Percentiles rank a stretch among this genome's conserved stretches.
Conservation (phyloP, 768 basidiomycete species). For the Termitomyces sp. region DNA sequence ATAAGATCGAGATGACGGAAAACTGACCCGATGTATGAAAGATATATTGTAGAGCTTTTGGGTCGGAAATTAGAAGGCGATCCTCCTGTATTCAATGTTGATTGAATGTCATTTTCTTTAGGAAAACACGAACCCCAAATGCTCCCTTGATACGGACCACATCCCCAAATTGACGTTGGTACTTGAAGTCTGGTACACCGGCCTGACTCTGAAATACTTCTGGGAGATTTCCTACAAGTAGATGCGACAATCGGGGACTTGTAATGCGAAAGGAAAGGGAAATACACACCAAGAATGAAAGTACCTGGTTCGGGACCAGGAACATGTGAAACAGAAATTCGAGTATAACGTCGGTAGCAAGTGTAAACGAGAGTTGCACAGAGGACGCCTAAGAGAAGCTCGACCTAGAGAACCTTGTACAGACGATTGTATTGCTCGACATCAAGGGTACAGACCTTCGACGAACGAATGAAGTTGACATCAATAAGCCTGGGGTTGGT, state of each 20-base stretch:
- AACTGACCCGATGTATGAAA: conserved; percentile 42
- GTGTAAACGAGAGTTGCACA: conserved; percentile 17
- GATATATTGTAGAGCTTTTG: conserved; percentile 54
- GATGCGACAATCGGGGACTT: background rate
- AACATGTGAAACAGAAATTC: conserved; percentile 37
- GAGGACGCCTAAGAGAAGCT: conserved; percentile 7
- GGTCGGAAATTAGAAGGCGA: conserved; percentile 47
- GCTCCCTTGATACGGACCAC: conserved; percentile 45
- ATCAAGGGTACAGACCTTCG: background rate
- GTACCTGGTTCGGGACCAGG: conserved; percentile 45
- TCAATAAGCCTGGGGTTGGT: background rate
- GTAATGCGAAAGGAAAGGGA: background rate
- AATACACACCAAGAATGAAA: conserved; percentile 36
- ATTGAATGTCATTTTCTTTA: background rate
- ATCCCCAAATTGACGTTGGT: conserved; percentile 42
- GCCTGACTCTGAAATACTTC: conserved; percentile 47
- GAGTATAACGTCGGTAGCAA: conserved; percentile 27
- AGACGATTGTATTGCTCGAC: background rate
- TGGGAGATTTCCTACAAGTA: conserved; percentile 36
- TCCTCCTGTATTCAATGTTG: conserved; percentile 33
- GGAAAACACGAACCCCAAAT: conserved; percentile 31
- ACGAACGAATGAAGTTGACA: background rate
- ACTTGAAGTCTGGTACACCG: conserved; percentile 47
- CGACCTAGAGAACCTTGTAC: conserved; percentile 1
- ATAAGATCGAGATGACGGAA: background rate